Base-by-base conservation (phyloP, 805 yeast species). In the Barnettozyma wickerhamii region DNA sequence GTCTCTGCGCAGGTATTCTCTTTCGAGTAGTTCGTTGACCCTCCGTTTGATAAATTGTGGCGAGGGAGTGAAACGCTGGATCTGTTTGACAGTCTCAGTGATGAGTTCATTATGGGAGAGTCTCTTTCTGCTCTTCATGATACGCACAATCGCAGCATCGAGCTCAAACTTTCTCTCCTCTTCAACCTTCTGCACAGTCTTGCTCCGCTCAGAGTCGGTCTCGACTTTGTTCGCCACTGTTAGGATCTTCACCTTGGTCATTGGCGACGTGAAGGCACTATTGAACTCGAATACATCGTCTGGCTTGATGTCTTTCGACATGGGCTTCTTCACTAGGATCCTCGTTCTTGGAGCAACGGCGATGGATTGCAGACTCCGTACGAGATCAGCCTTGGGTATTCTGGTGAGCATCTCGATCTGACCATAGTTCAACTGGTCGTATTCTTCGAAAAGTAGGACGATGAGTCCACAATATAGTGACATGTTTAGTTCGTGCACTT, bases 91-190 rank as follows among this genome's bases (percentile, higher is more conserved):
- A 5, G 80, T 76, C 50, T 81, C 89, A 26, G 71, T 74, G n/a
- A 85, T 65, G 39, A 89, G 66, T 30, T 81, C 81, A 49, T 77
- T 79, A 56, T 84, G 91, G 19, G 60, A 66, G 40, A 82, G 50
- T 1, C 69, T 62, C 50, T 79, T 81, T 26, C 89, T 66, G 1
- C 86, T 72, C 63, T 89, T 89, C 91, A 89, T 81, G n/a, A 82
- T 77, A 38, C 96, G 71, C 5, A 89, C 95, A 41, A 89, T 74
- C 0, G 95, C 93, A 1, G 96, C 95, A 56, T 86, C 93, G 3
- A 84, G 67, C 53, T 81, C 85, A 41, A 72, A 70, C 43, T 77
- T 71, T 42, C 95, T 69, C 5, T 87, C 78, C 49, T 75, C 81
- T 30, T 72, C 71, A 23, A 87, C 67, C 28, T 68, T 63, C n/a